A percentile compares a stretch with the other conserved stretches of the same genome.
Conservation (phyloP, 495 filamentous ascomycete species). For the Annulohypoxylon maeteangense region DNA sequence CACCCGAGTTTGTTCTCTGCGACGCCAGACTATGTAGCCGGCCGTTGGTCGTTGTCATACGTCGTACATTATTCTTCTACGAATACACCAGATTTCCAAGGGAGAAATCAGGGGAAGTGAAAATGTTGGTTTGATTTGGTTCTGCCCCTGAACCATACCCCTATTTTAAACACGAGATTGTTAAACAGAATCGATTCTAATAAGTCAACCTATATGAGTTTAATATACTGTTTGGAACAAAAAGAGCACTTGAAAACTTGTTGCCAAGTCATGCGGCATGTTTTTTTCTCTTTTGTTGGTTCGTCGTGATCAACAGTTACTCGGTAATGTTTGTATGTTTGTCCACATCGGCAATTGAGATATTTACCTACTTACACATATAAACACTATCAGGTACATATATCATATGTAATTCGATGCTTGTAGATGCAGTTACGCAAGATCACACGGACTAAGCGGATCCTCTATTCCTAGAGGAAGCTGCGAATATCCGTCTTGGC, state of each 20-base stretch:
- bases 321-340: constrained; percentile 27
- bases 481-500: constrained; percentile 41
- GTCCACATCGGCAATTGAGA: constrained; percentile 1
- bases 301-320: neutral
- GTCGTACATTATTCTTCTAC: constrained; percentile 17
- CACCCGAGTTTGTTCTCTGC: constrained; percentile 21
- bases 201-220: neutral
- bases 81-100: neutral
- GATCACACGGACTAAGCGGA: constrained; percentile 17
- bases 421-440: constrained; percentile 23
- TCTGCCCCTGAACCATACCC: neutral
- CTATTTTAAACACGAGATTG: neutral
- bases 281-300: neutral
- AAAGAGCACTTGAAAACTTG: neutral
- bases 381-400: neutral
- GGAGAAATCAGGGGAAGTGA: neutral
- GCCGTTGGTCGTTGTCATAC: constrained; percentile 33
- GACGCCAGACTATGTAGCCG: constrained; percentile 21
- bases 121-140: neutral
- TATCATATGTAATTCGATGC: neutral
- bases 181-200: neutral
- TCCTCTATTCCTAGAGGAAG: constrained; percentile 30
- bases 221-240: neutral
- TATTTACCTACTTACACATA: neutral
- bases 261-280: neutral